phyloP scores from a whole-genome alignment of 176 grass and related monocot genomes.

The Triticum timopheevii region DNA sequence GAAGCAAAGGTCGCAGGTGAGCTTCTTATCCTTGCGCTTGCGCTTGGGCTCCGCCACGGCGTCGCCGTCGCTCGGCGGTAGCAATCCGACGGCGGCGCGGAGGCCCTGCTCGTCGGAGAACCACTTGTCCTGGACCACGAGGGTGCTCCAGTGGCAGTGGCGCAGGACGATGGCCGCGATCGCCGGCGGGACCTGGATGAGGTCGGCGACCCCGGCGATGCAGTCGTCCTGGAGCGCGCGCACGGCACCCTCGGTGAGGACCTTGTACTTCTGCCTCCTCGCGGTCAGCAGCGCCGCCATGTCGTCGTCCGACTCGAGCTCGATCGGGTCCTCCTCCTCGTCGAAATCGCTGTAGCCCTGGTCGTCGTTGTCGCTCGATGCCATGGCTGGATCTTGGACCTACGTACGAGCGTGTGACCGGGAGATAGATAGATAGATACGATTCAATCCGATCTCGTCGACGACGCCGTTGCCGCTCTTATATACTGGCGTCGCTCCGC shows the following conservation, averaged over 20 bases:
- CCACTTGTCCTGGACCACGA: constrained; percentile 20
- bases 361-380: neutral
- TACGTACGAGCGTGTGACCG: no score
- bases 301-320: neutral
- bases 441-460: no score
- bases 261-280: neutral
- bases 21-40: neutral
- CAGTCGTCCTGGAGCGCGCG: neutral
- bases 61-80: neutral
- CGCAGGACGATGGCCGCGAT: constrained; percentile 19
- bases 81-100: constrained; percentile 20
- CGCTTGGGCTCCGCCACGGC: neutral
- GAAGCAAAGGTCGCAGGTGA: constrained; percentile 38
- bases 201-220: neutral
- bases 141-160: constrained; percentile 15
- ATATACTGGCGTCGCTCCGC: no score
- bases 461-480: no score
- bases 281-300: neutral
- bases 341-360: constrained; percentile 9
- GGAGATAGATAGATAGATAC: no score
- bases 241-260: neutral
- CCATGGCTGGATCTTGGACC: neutral
- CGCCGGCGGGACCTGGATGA: constrained; percentile 9
- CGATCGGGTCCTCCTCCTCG: neutral
- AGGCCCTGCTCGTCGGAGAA: constrained; percentile 23